Conservation (phyloP, 148 eudicot species). For the Silene conica region DNA sequence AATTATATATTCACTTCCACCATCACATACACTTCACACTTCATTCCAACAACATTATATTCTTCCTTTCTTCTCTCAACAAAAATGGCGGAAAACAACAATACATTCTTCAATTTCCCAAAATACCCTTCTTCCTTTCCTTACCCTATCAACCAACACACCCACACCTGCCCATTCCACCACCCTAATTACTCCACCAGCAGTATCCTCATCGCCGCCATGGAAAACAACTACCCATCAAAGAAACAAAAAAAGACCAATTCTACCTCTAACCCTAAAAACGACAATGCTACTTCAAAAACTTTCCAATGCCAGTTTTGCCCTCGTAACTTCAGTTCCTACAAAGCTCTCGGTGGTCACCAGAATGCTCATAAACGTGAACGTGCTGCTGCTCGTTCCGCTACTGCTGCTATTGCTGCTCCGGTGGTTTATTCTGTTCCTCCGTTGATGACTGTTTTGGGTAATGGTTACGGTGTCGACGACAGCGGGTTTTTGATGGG, state of each 20-base stretch:
- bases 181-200: background rate
- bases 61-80: background rate
- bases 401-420: background rate
- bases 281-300: background rate
- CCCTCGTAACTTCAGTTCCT: constrained; percentile 19
- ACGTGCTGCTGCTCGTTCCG: constrained; percentile 21
- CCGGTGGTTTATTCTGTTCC: background rate
- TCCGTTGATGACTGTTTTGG: background rate
- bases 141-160: background rate
- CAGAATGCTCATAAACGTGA: constrained; percentile 28
- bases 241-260: background rate
- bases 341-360: constrained; percentile 32
- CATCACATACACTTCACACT: background rate
- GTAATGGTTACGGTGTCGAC: background rate
- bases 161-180: background rate
- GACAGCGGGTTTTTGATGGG: background rate
- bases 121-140: too few relatives aligned
- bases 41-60: background rate
- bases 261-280: too few relatives aligned
- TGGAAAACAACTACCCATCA: background rate
- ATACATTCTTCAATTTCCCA: too few relatives aligned
- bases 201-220: background rate
- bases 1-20: too few relatives aligned
- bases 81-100: background rate
- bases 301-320: constrained; percentile 19